Evolutionary conservation across 1,139 yeast species (phyloP), one percentile per base, ranked within the genome.

Genomic region (Blastobotrys elegans): DNA sequence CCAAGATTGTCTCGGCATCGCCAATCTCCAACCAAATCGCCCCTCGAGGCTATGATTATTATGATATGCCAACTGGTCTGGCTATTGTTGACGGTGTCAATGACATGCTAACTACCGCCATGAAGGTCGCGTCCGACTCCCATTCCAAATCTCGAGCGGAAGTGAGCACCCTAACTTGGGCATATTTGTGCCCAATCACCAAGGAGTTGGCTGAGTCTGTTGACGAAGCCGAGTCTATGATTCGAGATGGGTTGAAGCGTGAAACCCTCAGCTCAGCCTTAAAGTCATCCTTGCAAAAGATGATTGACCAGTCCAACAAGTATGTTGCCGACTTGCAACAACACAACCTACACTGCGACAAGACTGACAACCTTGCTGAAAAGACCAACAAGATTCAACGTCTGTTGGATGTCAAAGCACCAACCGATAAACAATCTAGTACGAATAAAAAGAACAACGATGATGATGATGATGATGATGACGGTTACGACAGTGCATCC

Each of bases 121-220:
- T 16, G 7, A 8, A 26, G n/a, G 32, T 41, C n/a, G 38, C 39
- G 4, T 5, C 6, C n/a, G 22, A 22, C 5, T 20, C 44, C 3
- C 17, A n/a, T 13, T 14, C 20, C 14, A 24, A 32, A 16, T 3
- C 17, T 8, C 3, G 17, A 6, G 6, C 38, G n/a, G 44, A 32
- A 4, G 2, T 3, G 14, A 11, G 2, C 16, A 18, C 17, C 2
- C 5, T 34, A n/a, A 32, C 10, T 20, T 18, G 29, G 32, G 30
- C 24, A 2, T 41, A 29, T 33, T 13, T 41, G 24, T 44, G 47
- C 20, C 47, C 47, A 38, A 33, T 44, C 39, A 14, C 39, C 18
- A 33, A 17, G 16, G 43, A 38, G 21, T 22, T 44, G 40, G 5
- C 43, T 21, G 47, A 38, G 22, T 22, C 47, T 21, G 29, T 34